A percentile compares a stretch with the other conserved stretches of the same genome.
Evolutionary conservation across 1,284 basidiomycete species (phyloP).

Genomic region (Leccinum subfulvum): DNA sequence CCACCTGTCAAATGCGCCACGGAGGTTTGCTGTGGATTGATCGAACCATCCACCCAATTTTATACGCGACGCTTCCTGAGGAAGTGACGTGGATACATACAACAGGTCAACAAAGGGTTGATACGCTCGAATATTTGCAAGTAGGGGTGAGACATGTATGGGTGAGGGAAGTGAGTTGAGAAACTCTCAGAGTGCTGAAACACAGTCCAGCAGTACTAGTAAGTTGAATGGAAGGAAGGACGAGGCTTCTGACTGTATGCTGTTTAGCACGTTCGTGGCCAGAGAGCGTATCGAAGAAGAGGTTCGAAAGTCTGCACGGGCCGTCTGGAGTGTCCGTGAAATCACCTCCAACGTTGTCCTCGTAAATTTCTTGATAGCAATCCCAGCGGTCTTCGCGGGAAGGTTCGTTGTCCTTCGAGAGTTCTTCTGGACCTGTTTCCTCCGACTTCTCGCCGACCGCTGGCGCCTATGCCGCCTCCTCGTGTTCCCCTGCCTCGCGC

Average conservation of each 20-base stretch:
- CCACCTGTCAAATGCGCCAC: conserved; percentile 51
- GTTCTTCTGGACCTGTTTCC: neutral
- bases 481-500: no score
- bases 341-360: conserved; percentile 54
- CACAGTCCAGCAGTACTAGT: conserved; percentile 48
- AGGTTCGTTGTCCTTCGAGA: conserved; percentile 17
- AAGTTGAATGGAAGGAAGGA: conserved; percentile 29
- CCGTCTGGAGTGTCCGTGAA: conserved; percentile 51
- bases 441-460: no score
- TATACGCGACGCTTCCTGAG: conserved; percentile 41
- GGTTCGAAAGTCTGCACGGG: conserved; percentile 52
- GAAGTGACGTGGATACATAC: conserved; percentile 53
- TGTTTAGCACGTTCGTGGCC: conserved; percentile 52
- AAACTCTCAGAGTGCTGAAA: conserved; percentile 58
- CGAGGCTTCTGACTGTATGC: conserved; percentile 53
- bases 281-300: conserved; percentile 41
- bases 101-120: conserved; percentile 70
- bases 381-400: conserved; percentile 12
- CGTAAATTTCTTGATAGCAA: conserved; percentile 47
- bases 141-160: conserved; percentile 65
- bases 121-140: conserved; percentile 60
- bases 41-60: conserved; percentile 62
- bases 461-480: no score
- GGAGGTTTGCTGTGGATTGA: conserved; percentile 47
- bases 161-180: conserved; percentile 69